phyloP scores from a whole-genome alignment of 2,329 filamentous ascomycete genomes.

The Colletotrichum kahawae region DNA sequence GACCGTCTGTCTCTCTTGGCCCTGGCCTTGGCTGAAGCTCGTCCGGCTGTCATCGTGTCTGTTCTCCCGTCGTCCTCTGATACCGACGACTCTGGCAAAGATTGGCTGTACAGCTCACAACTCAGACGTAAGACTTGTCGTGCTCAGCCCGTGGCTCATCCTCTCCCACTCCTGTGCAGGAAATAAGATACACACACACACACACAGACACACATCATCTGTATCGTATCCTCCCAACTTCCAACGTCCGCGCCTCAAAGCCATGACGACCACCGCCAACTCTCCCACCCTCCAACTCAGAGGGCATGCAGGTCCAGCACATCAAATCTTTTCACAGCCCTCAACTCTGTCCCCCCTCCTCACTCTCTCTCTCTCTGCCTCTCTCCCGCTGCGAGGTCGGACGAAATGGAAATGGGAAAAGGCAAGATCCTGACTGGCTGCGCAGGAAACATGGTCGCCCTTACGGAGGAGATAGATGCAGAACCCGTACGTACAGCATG shows the following conservation, averaged over 20 bases:
- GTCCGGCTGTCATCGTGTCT: not conserved
- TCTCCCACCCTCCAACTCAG: not conserved
- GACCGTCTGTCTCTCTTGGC: not conserved
- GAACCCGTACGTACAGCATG: not conserved
- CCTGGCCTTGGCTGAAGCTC: constrained; percentile 17
- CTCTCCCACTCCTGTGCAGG: not conserved
- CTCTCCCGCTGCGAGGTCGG: not conserved
- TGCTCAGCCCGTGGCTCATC: not conserved
- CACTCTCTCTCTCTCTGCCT: not conserved
- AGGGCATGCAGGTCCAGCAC: constrained; percentile 6
- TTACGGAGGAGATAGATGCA: not conserved
- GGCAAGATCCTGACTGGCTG: not conserved
- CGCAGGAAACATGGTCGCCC: not conserved
- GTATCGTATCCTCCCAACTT: not conserved
- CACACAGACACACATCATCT: not conserved
- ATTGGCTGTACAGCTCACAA: not conserved
- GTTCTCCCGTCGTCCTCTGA: not conserved
- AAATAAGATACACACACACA: not conserved
- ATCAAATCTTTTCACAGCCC: constrained; percentile 1
- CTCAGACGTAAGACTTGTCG: not conserved
- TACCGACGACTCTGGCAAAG: not conserved
- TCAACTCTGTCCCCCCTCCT: not conserved
- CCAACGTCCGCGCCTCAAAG: not conserved
- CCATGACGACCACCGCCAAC: constrained; percentile 4
- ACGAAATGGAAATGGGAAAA: not conserved